phyloP scores from a whole-genome alignment of 2,329 filamentous ascomycete species.

The Fusarium foetens region DNA sequence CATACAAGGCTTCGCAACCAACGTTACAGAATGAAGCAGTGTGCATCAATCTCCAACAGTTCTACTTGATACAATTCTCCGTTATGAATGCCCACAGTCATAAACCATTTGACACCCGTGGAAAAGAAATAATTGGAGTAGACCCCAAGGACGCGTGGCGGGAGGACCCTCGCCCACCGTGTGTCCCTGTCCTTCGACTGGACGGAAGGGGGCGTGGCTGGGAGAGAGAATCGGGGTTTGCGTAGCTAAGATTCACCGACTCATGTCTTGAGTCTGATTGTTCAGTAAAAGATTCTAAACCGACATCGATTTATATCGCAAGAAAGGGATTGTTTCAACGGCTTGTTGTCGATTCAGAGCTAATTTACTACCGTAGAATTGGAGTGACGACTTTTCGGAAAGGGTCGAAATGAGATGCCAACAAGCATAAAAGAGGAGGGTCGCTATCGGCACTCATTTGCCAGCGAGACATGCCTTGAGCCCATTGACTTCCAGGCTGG shows the following conservation, averaged over 20 bases:
- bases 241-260: constrained; percentile 14
- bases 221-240: constrained; percentile 5
- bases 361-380: not conserved
- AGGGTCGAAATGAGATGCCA: constrained; percentile 18
- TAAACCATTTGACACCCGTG: constrained; percentile 16
- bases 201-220: constrained; percentile 25
- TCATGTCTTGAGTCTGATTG: not conserved
- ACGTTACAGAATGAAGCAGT: constrained; percentile 25
- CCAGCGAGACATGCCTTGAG: constrained; percentile 6
- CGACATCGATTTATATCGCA: not conserved
- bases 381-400: constrained; percentile 5
- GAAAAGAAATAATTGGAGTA: constrained; percentile 21
- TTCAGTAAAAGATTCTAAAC: not conserved
- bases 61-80: constrained; percentile 12
- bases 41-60: constrained; percentile 15
- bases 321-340: not conserved
- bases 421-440: constrained; percentile 32
- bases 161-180: constrained; percentile 27
- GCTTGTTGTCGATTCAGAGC: not conserved
- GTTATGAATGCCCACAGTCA: constrained; percentile 8
- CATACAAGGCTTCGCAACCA: constrained; percentile 16
- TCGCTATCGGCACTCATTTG: constrained; percentile 32
- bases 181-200: constrained; percentile 9
- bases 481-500: constrained; percentile 19
- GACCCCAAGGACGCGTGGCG: constrained; percentile 41